Evolutionary conservation across 345 rosid genomes (phyloP), one percentile per base, ranked within the genome.

Genomic region (Luvunga scandens): DNA sequence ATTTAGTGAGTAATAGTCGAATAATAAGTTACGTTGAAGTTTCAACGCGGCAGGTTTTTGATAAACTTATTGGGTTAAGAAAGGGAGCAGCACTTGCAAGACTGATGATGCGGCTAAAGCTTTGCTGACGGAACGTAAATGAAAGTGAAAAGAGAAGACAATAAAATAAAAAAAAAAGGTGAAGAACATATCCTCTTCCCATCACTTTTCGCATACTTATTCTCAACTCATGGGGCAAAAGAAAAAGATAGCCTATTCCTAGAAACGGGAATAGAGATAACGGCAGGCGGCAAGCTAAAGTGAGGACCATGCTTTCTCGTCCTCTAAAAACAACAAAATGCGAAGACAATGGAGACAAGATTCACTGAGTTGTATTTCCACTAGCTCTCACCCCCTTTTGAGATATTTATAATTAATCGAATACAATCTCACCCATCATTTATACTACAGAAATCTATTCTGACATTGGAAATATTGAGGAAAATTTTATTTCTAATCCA

Each of bases 341-440:
- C 48, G 21, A 50, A 63, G 65, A 42, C 57, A 77, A 65, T 78
- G 25, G 25, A 75, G 80, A 79, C 78, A 79, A 67, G 72, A 48
- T 76, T 71, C 62, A 55, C 39, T 34, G 85, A 80, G 79, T 78
- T 78, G 84, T 83, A 86, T 45, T 75, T 81, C 89, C 86, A 85
- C 79, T 13, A 13, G 1, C 50, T 45, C 3, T 12, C 50, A 45
- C 5, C 16, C 13, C 18, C 50, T 45, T 45, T 45, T 13, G 50
- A 12, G 18, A 8, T 38, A 8, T 38, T 0, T 36, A 36, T 36
- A 6, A 36, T 36, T 36, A 36, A 38, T 38, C 48, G 48, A 39
- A 39, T 39, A 39, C 14, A 39, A 10, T 2, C 48, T 39, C 48
- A 39, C 48, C 45, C 45, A 9, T 39, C 45, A 2, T 39, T 9